phyloP scores from a whole-genome alignment of 2,329 filamentous ascomycete species.

The Huntiella moniliformis region DNA sequence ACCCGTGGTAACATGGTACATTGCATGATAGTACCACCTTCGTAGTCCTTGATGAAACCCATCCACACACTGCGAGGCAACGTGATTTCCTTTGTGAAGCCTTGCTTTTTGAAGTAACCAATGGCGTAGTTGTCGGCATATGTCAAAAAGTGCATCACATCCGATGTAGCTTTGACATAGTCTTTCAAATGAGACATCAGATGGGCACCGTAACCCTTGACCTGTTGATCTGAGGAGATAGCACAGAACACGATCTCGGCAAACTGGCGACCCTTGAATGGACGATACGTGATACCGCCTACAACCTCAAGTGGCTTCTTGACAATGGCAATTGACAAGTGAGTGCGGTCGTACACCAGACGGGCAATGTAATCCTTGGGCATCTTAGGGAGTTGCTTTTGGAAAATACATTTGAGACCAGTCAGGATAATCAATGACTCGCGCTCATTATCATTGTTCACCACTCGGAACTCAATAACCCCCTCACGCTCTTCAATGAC shows the following conservation, averaged over 20 bases:
- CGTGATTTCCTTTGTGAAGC: slow-evolving; percentile 96
- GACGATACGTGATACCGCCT: slow-evolving; percentile 88
- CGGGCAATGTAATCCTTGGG: slow-evolving; percentile 97
- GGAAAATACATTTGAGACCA: slow-evolving; percentile 91
- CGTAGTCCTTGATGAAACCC: slow-evolving; percentile 99
- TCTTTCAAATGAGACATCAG: slow-evolving; percentile 96
- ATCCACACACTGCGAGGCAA: slow-evolving; percentile 85
- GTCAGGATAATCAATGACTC: slow-evolving; percentile 90
- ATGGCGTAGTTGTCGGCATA: slow-evolving; percentile 99
- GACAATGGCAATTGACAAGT: slow-evolving; percentile 90
- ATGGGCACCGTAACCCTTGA: slow-evolving; percentile 95
- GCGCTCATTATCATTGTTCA: slow-evolving; percentile 82
- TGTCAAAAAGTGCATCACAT: slow-evolving; percentile 96
- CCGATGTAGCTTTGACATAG: slow-evolving; percentile 90
- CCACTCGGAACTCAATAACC: slow-evolving; percentile 91
- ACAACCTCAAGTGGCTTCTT: slow-evolving; percentile 94
- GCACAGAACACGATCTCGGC: slow-evolving; percentile 98
- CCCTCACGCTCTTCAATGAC: slow-evolving; percentile 85
- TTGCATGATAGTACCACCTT: slow-evolving; percentile 98
- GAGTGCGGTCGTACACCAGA: slow-evolving; percentile 90
- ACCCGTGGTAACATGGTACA: slow-evolving; percentile 93
- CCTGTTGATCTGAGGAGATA: slow-evolving; percentile 92
- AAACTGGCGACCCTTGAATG: slow-evolving; percentile 80
- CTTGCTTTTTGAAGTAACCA: slow-evolving; percentile 97
- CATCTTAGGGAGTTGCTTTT: slow-evolving; percentile 98